Evolutionary conservation across 1,139 yeast genomes (phyloP), one percentile per base, ranked within the genome.

Genomic region (Schizosaccharomyces versatilis): DNA sequence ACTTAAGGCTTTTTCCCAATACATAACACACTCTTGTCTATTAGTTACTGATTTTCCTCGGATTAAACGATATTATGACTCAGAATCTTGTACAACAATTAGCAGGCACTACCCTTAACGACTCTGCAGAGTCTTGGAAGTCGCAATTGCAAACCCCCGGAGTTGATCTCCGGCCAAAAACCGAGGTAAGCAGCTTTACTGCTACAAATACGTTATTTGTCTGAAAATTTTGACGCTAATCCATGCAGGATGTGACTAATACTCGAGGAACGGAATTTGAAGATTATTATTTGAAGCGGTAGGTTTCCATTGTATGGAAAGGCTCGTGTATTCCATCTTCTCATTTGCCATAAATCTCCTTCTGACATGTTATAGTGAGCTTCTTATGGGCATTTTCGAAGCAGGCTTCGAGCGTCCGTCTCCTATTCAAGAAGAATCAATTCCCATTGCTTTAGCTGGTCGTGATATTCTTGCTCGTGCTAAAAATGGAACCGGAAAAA

Each of bases 371-470:
- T 17, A 19, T 10, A 44, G 98, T 69, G 95, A 90, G 66, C 75
- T 90, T 59, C 73, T 93, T 66, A 93, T 90, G 98, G 98, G 98
- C 41, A 90, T 90, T 62, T 90, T 88, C 66, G 99, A 93, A 69
- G 97, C 98, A 1, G 98, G 99, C 52, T 90, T 90, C 65, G 99
- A 90, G 68, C 85, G 84, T 66, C 98, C 99, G 8, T 85, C 96
- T 24, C 98, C 99, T 19, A 86, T 90, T 65, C 99, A 90, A 71
- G 97, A 90, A 71, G 98, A 88, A 68, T 79, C 95, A 12, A 90
- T 90, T 58, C 98, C 98, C 2, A 84, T 86, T 67, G 96, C 97
- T 1, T 75, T 90, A 54, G 82, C 94, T 53, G 97, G 98, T 54
- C 80, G 95, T 71, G 98, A 90, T 69, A 84, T 93, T 59, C 76